Conservation (phyloP, 441 rosid genomes). For the Erodium trifolium region DNA sequence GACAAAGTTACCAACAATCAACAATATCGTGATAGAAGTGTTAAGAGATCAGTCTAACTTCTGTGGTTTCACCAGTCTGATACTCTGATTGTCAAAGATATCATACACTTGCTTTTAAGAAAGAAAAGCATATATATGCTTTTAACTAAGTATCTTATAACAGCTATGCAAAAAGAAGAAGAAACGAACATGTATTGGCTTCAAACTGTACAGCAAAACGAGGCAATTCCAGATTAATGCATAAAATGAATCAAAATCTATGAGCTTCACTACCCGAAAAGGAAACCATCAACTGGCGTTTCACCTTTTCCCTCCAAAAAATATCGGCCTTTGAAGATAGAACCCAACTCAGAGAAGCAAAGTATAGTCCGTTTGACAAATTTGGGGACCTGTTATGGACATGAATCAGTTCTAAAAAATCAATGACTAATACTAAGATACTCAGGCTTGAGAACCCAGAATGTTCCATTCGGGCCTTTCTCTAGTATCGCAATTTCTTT, state of each 20-base stretch:
- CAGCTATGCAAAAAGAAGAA: background rate
- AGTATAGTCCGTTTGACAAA: background rate
- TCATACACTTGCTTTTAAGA: no score
- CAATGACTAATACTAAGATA: slow-evolving; percentile 23
- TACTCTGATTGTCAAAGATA: no score
- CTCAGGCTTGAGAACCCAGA: slow-evolving; percentile 77
- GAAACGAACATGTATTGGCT: background rate
- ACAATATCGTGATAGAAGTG: no score
- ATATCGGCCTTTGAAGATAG: background rate
- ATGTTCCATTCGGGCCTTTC: slow-evolving; percentile 41
- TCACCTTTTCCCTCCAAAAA: background rate
- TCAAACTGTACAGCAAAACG: background rate
- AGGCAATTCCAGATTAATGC: background rate
- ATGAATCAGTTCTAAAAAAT: background rate
- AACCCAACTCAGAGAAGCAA: background rate
- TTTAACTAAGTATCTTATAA: no score
- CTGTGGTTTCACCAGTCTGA: no score
- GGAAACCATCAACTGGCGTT: background rate
- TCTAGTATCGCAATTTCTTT: slow-evolving; percentile 66
- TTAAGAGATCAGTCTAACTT: no score
- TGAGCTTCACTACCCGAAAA: background rate
- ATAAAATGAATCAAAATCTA: background rate
- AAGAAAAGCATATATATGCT: slow-evolving; percentile 12
- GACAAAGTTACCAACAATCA: no score
- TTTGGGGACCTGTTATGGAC: background rate